Evolutionary conservation across 306 rosid genomes (phyloP).

Genomic region (Quercus alba): DNA sequence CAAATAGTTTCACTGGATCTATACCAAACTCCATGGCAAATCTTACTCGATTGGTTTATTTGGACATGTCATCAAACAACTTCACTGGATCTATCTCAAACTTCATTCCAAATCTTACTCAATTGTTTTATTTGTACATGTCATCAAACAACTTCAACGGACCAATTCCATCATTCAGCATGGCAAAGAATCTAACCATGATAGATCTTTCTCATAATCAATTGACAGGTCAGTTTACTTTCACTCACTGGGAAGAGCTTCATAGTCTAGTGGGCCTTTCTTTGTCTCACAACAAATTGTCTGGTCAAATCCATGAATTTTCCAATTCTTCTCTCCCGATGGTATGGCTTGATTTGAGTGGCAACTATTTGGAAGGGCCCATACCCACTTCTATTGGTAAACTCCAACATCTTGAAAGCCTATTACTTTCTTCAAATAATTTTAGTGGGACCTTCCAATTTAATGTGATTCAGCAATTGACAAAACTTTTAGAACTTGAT

Average conservation of each 20-base stretch:
- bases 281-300: too few species aligned
- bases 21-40: conserved; percentile 27
- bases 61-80: conserved; percentile 30
- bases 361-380: not conserved
- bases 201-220: conserved; percentile 20
- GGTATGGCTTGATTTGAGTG: not conserved
- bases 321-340: too few species aligned
- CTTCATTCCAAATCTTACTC: conserved; percentile 24
- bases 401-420: not conserved
- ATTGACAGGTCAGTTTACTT: conserved; percentile 3
- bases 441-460: not conserved
- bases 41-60: conserved; percentile 24
- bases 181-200: conserved; percentile 19
- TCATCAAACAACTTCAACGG: conserved; percentile 31
- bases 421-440: conserved; percentile 6
- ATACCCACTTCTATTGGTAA: not conserved
- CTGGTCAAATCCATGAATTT: too few species aligned
- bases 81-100: conserved; percentile 30
- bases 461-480: not conserved
- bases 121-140: conserved; percentile 26
- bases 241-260: not conserved
- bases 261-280: too few species aligned
- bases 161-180: conserved; percentile 33
- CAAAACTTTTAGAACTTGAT: too few species aligned
- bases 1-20: conserved; percentile 15